Evolutionary conservation across 169 alveolate genomes (phyloP).

Genomic region (Cystoisospora suis): DNA sequence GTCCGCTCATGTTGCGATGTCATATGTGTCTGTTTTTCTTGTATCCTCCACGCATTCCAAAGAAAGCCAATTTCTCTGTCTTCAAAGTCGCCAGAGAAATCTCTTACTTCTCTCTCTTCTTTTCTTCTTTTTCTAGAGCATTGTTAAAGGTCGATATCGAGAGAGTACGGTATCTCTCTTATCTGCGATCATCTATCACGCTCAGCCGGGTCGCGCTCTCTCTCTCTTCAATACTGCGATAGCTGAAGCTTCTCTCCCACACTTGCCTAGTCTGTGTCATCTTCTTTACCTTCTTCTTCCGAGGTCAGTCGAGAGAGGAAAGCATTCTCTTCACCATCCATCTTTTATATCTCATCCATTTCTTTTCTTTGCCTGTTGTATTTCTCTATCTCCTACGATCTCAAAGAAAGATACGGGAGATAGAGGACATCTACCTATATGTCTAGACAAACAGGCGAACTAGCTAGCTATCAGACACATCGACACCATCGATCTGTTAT

Average conservation of each 20-base stretch:
- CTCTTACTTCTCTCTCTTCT: background rate
- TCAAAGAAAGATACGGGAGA: background rate
- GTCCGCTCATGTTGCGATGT: too few relatives aligned
- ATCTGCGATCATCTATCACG: conserved; percentile 23
- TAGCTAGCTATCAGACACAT: too few relatives aligned
- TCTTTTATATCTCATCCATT: too few relatives aligned
- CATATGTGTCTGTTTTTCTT: too few relatives aligned
- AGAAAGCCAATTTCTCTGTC: too few relatives aligned
- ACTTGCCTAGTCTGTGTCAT: background rate
- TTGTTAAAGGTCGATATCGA: background rate
- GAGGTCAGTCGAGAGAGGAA: background rate
- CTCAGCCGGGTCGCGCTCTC: background rate
- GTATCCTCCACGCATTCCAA: too few relatives aligned
- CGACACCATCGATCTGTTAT: too few relatives aligned
- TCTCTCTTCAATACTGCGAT: background rate
- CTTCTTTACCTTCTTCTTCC: background rate
- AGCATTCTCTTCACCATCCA: background rate
- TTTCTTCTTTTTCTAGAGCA: background rate
- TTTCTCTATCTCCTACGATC: too few relatives aligned
- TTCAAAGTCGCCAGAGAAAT: too few relatives aligned
- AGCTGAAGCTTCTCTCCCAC: conserved; percentile 20
- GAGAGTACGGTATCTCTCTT: conserved; percentile 22
- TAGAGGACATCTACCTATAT: background rate
- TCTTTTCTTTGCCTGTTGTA: too few relatives aligned
- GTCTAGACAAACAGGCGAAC: too few relatives aligned